Base-by-base conservation (phyloP, 75 land plant genomes). In the Azolla pinnata region DNA sequence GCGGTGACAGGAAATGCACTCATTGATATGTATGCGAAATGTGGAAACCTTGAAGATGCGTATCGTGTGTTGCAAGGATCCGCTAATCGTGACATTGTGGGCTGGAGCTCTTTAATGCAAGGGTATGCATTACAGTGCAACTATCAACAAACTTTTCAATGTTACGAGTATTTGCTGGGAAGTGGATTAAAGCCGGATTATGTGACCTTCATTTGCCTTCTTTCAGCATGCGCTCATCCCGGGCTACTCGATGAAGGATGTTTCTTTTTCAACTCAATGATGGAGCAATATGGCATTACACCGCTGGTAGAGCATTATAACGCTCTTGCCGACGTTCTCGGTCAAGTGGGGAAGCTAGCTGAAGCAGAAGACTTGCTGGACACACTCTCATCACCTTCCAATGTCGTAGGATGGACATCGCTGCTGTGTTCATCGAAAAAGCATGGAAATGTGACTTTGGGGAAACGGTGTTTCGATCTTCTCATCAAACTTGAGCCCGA, bases 41-140 rank as follows among this genome's bases (percentile, higher is more conserved):
- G 33, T 27, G 80, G 84, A 29, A 72, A 63, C 56, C 56, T 75
- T 56, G 60, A 58, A 56, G 68, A 62, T 62, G 73, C 84, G 47
- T 65, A 65, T 65, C 49, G 60, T 18, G 59, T 81, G 10, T 81
- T 81, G 50, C 57, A 68, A 10, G 56, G 32, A 33, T 70, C 76
- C 75, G 38, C 40, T 18, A 56, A 44, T 33, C 68, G 52, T 53
- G 71, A 81, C 58, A 64, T 64, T 2, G 61, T 69, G 31, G 72
- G 81, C 10, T 81, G 84, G 84, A 81, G 70, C 57, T 80, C 78
- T 31, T 75, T 79, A 45, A 74, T 81, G 33, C 72, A 74, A 54
- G 73, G 73, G 34, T 65, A 65, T 75, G 81, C 73, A 1, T 51
- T 62, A 60, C 61, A 66, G n/a, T 72, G 73, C n/a, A 51, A 69